Evolutionary conservation across 2,329 filamentous ascomycete genomes (phyloP), one percentile per base, ranked within the genome.

Genomic region (Alternaria ventricosa): DNA sequence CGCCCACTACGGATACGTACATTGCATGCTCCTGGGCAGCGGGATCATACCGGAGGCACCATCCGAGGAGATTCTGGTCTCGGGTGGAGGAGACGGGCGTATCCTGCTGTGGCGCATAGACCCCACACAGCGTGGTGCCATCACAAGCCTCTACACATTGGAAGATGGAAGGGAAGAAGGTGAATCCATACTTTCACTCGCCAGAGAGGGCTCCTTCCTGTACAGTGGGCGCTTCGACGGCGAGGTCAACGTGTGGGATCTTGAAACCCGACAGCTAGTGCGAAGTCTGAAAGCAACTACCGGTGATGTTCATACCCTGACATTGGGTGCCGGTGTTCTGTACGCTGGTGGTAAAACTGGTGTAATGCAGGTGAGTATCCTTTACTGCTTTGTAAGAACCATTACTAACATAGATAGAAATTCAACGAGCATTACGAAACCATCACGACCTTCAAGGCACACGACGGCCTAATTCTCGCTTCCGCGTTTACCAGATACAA

Each of bases 1-100:
- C 81, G 94, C 96, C 2, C 96, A 99, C 79, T 95, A 90, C 79
- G 96, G 96, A 47, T 98, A 97, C 77, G 90, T 99, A 0, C 97
- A 97, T 79, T 96, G 94, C 79, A 98, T 98, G 95, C 85, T 97
- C 6, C 85, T 99, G 63, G 90, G 93, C 1, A 89, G 88, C 64
- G 92, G 92, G 0, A 85, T 93, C 7, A 86, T 93, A 5, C 84
- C 85, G n/a, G 90, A 90, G 7, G 84, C 87, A 0, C 89, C 92
- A 1, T 89, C 91, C 25, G 84, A 87, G 60, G 94, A 98, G 71
- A 89, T 97, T 1, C 79, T 99, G 41, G 88, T 99, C 30, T 97
- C 95, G 0, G 96, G 94, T 9, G 94, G 93, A 36, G 96, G 96
- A 30, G 96, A 98, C 75, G 96, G 96, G 0, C 92, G 92, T 0